Conservation (phyloP, 2,329 filamentous ascomycete species). For the Paraphaeosphaeria sporulosa region DNA sequence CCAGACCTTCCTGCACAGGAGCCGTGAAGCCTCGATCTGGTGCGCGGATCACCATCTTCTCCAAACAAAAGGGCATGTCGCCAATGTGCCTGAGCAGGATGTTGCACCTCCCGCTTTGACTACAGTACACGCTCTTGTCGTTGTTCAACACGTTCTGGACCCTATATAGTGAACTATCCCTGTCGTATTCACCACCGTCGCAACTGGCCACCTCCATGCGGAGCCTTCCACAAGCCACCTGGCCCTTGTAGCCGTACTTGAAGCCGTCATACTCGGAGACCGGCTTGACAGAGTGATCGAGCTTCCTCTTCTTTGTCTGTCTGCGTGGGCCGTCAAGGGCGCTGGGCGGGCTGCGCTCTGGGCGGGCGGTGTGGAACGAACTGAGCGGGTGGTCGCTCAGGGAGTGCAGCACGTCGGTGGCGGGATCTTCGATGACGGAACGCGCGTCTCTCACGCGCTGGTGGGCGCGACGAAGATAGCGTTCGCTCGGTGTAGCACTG, state of each 20-base stretch:
- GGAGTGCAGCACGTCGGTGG: constrained; percentile 30
- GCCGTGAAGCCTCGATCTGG: constrained; percentile 82
- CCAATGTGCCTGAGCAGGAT: constrained; percentile 84
- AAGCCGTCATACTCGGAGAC: constrained; percentile 55
- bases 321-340: constrained; percentile 32
- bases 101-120: constrained; percentile 86
- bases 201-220: constrained; percentile 90
- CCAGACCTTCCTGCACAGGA: constrained; percentile 88
- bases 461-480: constrained; percentile 45
- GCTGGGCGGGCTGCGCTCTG: constrained; percentile 33
- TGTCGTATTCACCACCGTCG: constrained; percentile 76
- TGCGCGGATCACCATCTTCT: constrained; percentile 87
- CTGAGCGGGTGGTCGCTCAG: constrained; percentile 32
- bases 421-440: constrained; percentile 31
- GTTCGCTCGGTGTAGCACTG: constrained; percentile 44
- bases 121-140: constrained; percentile 88
- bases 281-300: constrained; percentile 44
- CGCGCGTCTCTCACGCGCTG: constrained; percentile 39
- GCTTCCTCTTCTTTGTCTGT: constrained; percentile 48
- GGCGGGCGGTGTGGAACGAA: constrained; percentile 23
- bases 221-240: constrained; percentile 81
- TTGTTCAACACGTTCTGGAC: constrained; percentile 81
- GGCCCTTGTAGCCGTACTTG: constrained; percentile 85
- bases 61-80: constrained; percentile 79
- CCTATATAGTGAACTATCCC: constrained; percentile 59